These are phyloP conservation scores for Pythium phragmitis DNA, from an alignment of 352 stramenopile genomes.

Conservation along the genomic window DNA sequence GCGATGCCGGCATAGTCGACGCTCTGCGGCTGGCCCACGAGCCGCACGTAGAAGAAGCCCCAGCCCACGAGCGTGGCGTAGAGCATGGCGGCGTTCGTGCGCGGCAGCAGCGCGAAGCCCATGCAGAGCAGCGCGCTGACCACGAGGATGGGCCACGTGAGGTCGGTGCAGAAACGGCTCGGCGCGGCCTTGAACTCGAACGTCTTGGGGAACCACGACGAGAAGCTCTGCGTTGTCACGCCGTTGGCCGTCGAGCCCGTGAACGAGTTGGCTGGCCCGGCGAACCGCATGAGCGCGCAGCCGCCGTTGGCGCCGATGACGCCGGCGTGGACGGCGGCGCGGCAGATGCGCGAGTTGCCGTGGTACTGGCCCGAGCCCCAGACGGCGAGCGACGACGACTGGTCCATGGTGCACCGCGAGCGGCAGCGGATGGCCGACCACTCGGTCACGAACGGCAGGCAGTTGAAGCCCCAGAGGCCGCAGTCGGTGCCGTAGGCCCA, in stretches of 20 bases:
- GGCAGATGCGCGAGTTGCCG: conserved; percentile 77
- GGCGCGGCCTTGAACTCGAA: conserved; percentile 62
- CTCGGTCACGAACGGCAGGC: conserved; percentile 37
- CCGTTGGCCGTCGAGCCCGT: conserved; percentile 43
- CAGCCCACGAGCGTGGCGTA: conserved; percentile 57
- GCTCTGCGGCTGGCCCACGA: conserved; percentile 59
- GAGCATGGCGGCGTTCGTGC: conserved; percentile 38
- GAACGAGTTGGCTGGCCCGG: conserved; percentile 54
- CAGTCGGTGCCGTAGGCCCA: conserved; percentile 67
- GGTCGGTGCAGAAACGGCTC: conserved; percentile 61
- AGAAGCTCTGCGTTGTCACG: conserved; percentile 47
- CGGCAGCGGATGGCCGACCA: conserved; percentile 59
- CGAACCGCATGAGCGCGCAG: conserved; percentile 61
- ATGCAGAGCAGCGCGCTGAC: conserved; percentile 35
- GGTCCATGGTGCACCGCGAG: conserved; percentile 63
- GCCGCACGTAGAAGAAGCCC: conserved; percentile 73
- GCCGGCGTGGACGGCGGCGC: conserved; percentile 74
- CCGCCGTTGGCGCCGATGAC: conserved; percentile 67
- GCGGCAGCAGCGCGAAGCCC: conserved; percentile 55
- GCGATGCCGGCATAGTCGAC: conserved; percentile 57
- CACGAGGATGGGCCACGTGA: conserved; percentile 71
- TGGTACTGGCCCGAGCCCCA: conserved; percentile 70
- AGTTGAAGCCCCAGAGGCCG: conserved; percentile 51
- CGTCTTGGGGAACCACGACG: conserved; percentile 83
- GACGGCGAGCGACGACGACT: conserved; percentile 59